Evolutionary conservation across 306 rosid species (phyloP).

Genomic region (Medicago arabica): DNA sequence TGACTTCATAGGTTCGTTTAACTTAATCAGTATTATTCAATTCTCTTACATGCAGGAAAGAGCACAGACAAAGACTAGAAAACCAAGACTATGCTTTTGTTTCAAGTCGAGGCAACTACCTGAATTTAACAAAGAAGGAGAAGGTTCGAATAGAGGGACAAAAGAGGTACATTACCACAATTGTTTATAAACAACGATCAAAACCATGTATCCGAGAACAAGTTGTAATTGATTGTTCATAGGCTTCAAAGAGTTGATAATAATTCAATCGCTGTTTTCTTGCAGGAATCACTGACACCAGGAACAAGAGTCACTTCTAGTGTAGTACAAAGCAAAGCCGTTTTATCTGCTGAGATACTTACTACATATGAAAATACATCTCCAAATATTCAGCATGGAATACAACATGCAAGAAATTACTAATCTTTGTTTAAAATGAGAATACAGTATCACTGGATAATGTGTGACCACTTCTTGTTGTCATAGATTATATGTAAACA

Average conservation of each 20-base stretch:
- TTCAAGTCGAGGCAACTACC: constrained; percentile 73
- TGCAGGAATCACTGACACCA: constrained; percentile 49
- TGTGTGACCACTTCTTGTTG: constrained; percentile 8
- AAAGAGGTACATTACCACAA: constrained; percentile 41
- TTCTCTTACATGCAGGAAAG: constrained; percentile 57
- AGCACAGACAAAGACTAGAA: constrained; percentile 59
- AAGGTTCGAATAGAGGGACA: constrained; percentile 48
- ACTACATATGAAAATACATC: constrained; percentile 57
- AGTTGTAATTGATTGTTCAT: background rate
- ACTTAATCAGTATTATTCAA: background rate
- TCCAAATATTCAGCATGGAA: constrained; percentile 64
- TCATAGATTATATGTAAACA: constrained; percentile 3
- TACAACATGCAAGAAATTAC: constrained; percentile 15
- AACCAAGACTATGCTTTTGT: constrained; percentile 61
- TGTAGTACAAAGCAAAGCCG: constrained; percentile 41
- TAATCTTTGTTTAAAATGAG: background rate
- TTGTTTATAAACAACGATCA: background rate
- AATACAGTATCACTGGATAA: constrained; percentile 1
- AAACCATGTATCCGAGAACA: background rate
- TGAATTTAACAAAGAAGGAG: constrained; percentile 58
- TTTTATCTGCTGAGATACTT: constrained; percentile 27
- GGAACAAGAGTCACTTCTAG: constrained; percentile 45
- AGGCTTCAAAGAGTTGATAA: background rate
- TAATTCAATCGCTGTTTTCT: constrained; percentile 21
- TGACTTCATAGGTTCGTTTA: background rate